These are phyloP conservation scores for Hexamita inflata DNA, from an alignment of 208 protist species.

Conservation along the genomic window DNA sequence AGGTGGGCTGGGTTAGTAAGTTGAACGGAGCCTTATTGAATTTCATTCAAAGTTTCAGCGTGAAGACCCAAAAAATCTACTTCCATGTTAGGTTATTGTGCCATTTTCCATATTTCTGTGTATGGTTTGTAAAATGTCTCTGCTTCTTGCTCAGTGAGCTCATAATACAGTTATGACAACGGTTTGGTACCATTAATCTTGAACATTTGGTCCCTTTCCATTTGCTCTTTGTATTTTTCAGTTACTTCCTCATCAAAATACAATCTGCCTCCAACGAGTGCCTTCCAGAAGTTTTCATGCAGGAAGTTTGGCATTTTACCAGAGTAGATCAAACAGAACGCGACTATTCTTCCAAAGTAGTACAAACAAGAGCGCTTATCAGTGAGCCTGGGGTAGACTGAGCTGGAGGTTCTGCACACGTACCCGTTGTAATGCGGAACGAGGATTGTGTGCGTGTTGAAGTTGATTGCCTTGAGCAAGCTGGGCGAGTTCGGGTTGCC, in stretches of 20 bases:
- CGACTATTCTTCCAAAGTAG: slow-evolving; percentile 11
- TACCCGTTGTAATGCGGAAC: slow-evolving; percentile 5
- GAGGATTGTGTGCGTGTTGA: background rate
- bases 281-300: background rate
- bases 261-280: background rate
- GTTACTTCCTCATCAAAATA: slow-evolving; percentile 11
- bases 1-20: background rate
- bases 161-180: background rate
- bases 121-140: background rate
- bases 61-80: background rate
- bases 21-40: background rate
- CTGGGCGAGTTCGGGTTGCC: background rate
- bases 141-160: background rate
- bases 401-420: background rate
- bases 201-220: slow-evolving; percentile 2
- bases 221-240: background rate
- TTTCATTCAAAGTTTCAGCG: background rate
- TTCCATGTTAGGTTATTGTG: background rate
- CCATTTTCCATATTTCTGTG: background rate
- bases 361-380: slow-evolving; percentile 3
- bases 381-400: background rate
- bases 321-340: slow-evolving; percentile 1
- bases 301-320: slow-evolving; percentile 10
- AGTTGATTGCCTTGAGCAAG: background rate
- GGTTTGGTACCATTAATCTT: slow-evolving; percentile 17